These are phyloP conservation scores for Fusarium sp. DNA, from an alignment of 2,329 filamentous ascomycete genomes.

Conservation along the genomic window DNA sequence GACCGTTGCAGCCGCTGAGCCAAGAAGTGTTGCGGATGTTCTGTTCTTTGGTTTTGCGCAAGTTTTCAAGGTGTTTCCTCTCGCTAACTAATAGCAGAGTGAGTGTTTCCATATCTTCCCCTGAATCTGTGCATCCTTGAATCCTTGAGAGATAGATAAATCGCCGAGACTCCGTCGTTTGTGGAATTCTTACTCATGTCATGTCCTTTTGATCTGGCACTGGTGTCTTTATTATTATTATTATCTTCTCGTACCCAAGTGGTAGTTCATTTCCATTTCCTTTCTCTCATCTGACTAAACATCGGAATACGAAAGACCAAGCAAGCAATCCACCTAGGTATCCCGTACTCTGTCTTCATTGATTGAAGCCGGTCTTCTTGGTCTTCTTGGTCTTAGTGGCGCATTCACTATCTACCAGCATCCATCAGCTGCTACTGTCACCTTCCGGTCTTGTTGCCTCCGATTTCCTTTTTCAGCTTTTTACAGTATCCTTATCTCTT, in stretches of 20 bases:
- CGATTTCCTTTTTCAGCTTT: constrained; percentile 17
- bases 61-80: constrained; percentile 26
- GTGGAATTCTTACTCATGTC: constrained; percentile 31
- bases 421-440: constrained; percentile 32
- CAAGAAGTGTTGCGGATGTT: constrained; percentile 34
- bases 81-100: constrained; percentile 14
- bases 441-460: constrained; percentile 20
- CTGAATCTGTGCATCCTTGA: constrained; percentile 12
- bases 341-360: background rate
- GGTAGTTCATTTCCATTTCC: constrained; percentile 32
- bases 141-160: constrained; percentile 28
- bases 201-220: constrained; percentile 25
- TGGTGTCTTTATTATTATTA: constrained; percentile 13
- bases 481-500: background rate
- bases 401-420: constrained; percentile 33
- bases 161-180: constrained; percentile 21
- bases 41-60: constrained; percentile 12
- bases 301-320: constrained; percentile 15
- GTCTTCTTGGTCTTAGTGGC: constrained; percentile 38
- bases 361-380: constrained; percentile 43
- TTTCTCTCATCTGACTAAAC: constrained; percentile 28
- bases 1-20: constrained; percentile 33
- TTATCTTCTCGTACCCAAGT: constrained; percentile 30
- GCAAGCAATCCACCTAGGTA: background rate
- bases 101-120: constrained; percentile 26